A percentile compares a stretch with the other conserved stretches of the same genome.
Conservation (phyloP, 495 filamentous ascomycete genomes). For the Hypoxylon rickii region DNA sequence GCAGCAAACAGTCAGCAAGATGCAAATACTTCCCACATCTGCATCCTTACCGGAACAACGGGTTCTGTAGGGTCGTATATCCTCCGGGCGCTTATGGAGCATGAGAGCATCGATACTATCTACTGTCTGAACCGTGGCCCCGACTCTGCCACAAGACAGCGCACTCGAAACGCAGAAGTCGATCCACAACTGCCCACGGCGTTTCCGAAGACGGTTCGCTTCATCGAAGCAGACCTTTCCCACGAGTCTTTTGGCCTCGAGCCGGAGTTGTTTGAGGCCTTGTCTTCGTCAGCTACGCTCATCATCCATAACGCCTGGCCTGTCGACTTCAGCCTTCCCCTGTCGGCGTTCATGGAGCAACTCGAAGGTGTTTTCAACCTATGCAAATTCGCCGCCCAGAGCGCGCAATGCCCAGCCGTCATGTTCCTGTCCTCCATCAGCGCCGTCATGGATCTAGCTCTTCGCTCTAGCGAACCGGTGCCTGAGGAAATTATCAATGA, state of each 20-base stretch:
- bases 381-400: neutral
- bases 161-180: neutral
- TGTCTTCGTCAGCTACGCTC: neutral
- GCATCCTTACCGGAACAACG: neutral
- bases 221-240: neutral
- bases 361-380: neutral
- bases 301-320: neutral
- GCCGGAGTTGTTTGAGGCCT: neutral
- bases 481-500: neutral
- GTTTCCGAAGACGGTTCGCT: neutral
- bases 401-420: neutral
- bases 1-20: neutral
- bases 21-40: neutral
- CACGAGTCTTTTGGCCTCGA: neutral
- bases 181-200: neutral
- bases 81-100: neutral
- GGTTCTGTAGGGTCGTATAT: neutral
- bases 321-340: neutral
- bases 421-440: neutral
- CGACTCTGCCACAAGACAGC: neutral
- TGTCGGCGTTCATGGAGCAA: neutral
- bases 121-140: neutral
- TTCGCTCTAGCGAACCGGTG: neutral
- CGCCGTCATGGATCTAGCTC: neutral
- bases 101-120: neutral